phyloP scores from a whole-genome alignment of 441 rosid genomes.

The Adansonia rubrostipa region DNA sequence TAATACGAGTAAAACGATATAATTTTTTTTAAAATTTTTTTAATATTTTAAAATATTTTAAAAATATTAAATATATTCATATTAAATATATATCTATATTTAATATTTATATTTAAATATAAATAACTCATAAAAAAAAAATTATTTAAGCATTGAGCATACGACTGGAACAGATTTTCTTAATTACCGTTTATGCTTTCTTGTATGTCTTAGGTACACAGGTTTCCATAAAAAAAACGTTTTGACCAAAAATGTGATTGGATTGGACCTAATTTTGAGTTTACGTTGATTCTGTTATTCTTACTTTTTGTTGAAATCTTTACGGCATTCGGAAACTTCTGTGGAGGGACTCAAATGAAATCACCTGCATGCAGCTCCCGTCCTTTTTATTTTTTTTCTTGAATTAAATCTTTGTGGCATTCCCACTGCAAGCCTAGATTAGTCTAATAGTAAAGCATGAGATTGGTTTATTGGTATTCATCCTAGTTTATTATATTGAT shows the following conservation, averaged over 20 bases:
- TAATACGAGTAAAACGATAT: too few species aligned
- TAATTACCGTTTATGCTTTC: not conserved
- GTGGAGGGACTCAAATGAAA: not conserved
- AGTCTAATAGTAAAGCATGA: not conserved
- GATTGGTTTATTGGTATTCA: too few species aligned
- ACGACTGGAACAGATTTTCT: not conserved
- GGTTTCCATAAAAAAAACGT: too few species aligned
- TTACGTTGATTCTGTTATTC: too few species aligned
- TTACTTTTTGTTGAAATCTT: too few species aligned
- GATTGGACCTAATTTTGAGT: not conserved
- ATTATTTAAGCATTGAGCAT: not conserved
- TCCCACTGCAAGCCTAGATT: not conserved
- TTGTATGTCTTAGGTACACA: not conserved
- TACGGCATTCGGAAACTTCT: not conserved
- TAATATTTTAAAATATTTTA: too few species aligned
- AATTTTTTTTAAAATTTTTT: too few species aligned
- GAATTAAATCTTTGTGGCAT: not conserved
- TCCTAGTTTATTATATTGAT: too few species aligned
- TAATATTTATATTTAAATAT: too few species aligned
- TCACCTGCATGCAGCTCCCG: not conserved
- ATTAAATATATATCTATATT: too few species aligned
- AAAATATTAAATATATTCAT: too few species aligned
- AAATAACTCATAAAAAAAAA: too few species aligned
- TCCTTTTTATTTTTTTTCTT: not conserved
- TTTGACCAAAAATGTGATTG: not conserved